Conservation (phyloP, 1,139 yeast species). For the Pichia sp. region DNA sequence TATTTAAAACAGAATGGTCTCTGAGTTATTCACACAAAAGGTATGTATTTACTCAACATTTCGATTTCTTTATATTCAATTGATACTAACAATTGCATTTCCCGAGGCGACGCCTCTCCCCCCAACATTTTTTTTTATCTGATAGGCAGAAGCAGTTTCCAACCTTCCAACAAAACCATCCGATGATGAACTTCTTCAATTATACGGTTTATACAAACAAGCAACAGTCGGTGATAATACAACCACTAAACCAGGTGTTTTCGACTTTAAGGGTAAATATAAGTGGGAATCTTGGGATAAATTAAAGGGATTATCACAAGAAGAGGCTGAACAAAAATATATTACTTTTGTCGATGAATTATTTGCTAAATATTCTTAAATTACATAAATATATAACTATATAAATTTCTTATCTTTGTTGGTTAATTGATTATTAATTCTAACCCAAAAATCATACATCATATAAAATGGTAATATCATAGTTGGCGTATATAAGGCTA, state of each 20-base stretch:
- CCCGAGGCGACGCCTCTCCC: background rate
- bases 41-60: slow-evolving; percentile 31
- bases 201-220: slow-evolving; percentile 92
- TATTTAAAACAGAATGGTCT: slow-evolving; percentile 36
- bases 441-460: slow-evolving; percentile 37
- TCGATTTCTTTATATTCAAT: too few species aligned
- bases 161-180: slow-evolving; percentile 68
- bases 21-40: slow-evolving; percentile 48
- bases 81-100: background rate
- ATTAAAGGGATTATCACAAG: slow-evolving; percentile 76
- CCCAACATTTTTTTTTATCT: background rate
- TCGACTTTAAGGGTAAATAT: slow-evolving; percentile 91
- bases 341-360: slow-evolving; percentile 68
- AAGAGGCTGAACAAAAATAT: slow-evolving; percentile 85
- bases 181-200: slow-evolving; percentile 76
- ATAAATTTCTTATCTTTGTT: slow-evolving; percentile 2
- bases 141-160: slow-evolving; percentile 74
- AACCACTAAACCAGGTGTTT: slow-evolving; percentile 77
- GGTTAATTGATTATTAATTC: slow-evolving; percentile 11
- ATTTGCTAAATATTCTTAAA: slow-evolving; percentile 40
- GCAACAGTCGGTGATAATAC: slow-evolving; percentile 94
- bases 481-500: slow-evolving; percentile 59
- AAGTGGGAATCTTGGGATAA: slow-evolving; percentile 98
- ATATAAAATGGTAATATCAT: slow-evolving; percentile 56
- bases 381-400: background rate